phyloP scores from a whole-genome alignment of 352 stramenopile species.

The Globisporangium iwayamae region DNA sequence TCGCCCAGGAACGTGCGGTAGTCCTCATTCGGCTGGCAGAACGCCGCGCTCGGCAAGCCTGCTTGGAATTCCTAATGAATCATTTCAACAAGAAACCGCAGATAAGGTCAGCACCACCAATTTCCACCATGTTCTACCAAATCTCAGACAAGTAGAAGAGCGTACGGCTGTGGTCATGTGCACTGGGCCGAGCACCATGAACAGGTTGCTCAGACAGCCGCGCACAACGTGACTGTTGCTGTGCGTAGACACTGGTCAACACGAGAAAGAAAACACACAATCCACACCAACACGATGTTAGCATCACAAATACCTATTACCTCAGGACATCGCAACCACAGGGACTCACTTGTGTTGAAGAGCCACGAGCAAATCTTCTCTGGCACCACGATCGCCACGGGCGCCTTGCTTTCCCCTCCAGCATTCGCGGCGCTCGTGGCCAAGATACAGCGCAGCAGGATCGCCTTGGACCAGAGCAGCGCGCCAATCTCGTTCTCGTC shows the following conservation, averaged over 20 bases:
- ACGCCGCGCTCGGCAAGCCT: conserved; percentile 46
- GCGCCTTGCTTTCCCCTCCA: not conserved
- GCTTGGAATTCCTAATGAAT: conserved; percentile 33
- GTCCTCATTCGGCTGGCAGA: conserved; percentile 49
- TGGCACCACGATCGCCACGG: conserved; percentile 28
- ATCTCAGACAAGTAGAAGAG: conserved; percentile 4
- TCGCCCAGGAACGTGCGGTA: conserved; percentile 35
- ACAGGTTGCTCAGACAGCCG: conserved; percentile 74
- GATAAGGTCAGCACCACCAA: not conserved
- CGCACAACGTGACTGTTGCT: conserved; percentile 57
- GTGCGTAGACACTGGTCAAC: conserved; percentile 66
- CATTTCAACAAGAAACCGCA: not conserved
- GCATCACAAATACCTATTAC: not conserved
- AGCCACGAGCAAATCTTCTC: conserved; percentile 69
- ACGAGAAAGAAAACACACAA: conserved; percentile 10
- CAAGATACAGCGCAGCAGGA: conserved; percentile 54
- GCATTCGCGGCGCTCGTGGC: conserved; percentile 17
- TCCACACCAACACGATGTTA: not conserved
- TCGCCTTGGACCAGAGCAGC: conserved; percentile 72
- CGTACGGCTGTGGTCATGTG: conserved; percentile 11
- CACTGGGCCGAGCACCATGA: conserved; percentile 26
- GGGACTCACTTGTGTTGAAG: conserved; percentile 68
- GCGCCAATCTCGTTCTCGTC: conserved; percentile 45
- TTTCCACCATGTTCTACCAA: not conserved
- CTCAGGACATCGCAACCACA: not conserved